Base-by-base conservation (phyloP, 345 rosid species). In the Eutrema yunnanense region DNA sequence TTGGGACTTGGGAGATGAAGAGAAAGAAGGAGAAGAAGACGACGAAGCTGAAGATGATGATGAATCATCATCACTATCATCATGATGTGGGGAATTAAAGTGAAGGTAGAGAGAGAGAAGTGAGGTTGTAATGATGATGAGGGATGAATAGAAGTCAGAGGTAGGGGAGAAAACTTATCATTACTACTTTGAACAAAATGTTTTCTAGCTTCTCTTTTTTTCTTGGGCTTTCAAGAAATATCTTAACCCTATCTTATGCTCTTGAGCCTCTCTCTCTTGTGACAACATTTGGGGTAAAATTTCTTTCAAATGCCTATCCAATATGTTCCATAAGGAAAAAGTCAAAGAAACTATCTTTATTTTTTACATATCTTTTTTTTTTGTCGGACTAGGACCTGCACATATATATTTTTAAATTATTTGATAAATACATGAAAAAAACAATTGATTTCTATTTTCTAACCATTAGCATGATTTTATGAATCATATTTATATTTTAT, bases 71-170 rank as follows among this genome's bases (percentile, higher is more conserved):
- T 69, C 54, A 70, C 48, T 34, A 62, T 40, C 79, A 75, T 75
- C 59, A 75, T 75, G 69, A 75, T 75, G 54, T 51, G 71, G 67
- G 67, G 67, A 67, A 74, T 43, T 26, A 75, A 75, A 75, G 79
- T 37, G 74, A 26, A 61, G 63, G 62, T 36, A 61, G 53, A 69
- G 65, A 62, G 74, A 76, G 75, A 48, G 71, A 38, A 32, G 75
- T 76, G 76, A 70, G 72, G 80, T 65, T 70, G 80, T 76, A 76
- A 76, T 76, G 80, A 76, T 76, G 79, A 69, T 69, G 75, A 52
- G 71, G 50, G 59, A 55, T 38, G 75, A 69, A 64, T 63, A 26
- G 75, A 76, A 71, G 80, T 70, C 75, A 76, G 76, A 70, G 67
- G 62, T 56, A 76, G 72, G 67, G 75, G 76, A 56, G 65, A 71